These are phyloP conservation scores for Zalerion maritima DNA, from an alignment of 495 filamentous ascomycete genomes.

Conservation along the genomic window DNA sequence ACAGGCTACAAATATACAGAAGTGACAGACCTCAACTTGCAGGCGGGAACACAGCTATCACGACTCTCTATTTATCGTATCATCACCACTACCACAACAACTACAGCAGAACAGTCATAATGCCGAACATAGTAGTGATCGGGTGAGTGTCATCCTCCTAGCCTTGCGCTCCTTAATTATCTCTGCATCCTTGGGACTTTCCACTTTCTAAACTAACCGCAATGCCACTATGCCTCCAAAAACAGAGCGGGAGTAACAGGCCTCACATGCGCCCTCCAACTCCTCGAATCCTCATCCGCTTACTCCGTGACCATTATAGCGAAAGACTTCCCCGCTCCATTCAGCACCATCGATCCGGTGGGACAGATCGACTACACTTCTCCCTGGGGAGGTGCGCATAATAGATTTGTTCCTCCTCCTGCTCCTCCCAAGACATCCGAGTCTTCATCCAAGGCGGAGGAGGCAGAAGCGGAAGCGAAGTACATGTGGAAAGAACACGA, in stretches of 20 bases:
- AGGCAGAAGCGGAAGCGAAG: conserved; percentile 7
- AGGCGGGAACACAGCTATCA: too few species aligned
- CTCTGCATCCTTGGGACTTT: too few species aligned
- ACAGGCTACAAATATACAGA: too few species aligned
- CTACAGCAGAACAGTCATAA: too few species aligned
- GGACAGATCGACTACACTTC: conserved; percentile 46
- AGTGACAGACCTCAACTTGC: too few species aligned
- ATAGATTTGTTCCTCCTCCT: conserved; percentile 38
- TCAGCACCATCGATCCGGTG: conserved; percentile 22
- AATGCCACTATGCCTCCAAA: neutral
- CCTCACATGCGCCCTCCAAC: conserved; percentile 34
- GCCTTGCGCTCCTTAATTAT: too few species aligned
- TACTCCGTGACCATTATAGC: conserved; percentile 39
- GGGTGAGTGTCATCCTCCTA: too few species aligned
- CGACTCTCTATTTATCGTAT: too few species aligned
- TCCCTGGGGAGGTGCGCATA: conserved; percentile 51
- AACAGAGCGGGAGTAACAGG: conserved; percentile 46
- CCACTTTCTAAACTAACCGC: neutral
- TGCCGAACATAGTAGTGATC: too few species aligned
- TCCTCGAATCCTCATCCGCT: conserved; percentile 27
- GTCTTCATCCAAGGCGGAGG: conserved; percentile 3
- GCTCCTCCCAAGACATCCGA: conserved; percentile 6
- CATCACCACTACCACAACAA: too few species aligned
- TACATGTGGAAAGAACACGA: conserved; percentile 31
- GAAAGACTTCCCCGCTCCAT: conserved; percentile 37